Evolutionary conservation across 768 basidiomycete species (phyloP).

Genomic region (Suillus subluteus): DNA sequence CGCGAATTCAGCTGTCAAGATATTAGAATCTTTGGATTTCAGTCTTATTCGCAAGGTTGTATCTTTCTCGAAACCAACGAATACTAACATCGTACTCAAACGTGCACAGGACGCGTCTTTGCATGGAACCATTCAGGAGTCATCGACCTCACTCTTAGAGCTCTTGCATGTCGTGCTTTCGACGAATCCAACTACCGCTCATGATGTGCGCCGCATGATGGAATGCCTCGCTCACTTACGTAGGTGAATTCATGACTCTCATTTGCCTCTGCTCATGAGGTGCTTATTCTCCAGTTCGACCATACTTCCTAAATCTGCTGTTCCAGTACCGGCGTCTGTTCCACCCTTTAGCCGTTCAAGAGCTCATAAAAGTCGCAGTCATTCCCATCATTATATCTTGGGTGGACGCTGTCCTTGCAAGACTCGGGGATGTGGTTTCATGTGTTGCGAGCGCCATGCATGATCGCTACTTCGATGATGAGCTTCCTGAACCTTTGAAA

Average conservation of each 20-base stretch:
- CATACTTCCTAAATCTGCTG: conserved; percentile 40
- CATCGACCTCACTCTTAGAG: conserved; percentile 36
- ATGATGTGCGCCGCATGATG: conserved; percentile 16
- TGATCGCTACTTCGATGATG: conserved; percentile 13
- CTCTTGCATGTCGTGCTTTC: conserved; percentile 32
- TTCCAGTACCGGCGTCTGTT: conserved; percentile 58
- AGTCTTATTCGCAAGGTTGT: conserved; percentile 32
- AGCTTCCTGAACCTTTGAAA: conserved; percentile 34
- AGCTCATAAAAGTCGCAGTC: conserved; percentile 25
- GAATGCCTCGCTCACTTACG: conserved; percentile 22
- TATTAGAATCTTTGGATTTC: conserved; percentile 33
- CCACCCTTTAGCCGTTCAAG: conserved; percentile 44
- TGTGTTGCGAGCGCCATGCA: conserved; percentile 33
- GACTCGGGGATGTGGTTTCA: conserved; percentile 45
- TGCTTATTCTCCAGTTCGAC: conserved; percentile 31
- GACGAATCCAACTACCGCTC: conserved; percentile 10
- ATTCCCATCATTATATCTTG: conserved; percentile 56
- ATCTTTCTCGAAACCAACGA: neutral
- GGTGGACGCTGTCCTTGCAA: conserved; percentile 64
- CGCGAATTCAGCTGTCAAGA: conserved; percentile 27
- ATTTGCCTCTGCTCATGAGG: conserved; percentile 10
- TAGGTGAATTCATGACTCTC: conserved; percentile 16
- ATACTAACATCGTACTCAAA: conserved; percentile 14
- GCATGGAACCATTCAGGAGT: conserved; percentile 37
- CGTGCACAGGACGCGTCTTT: conserved; percentile 35